Evolutionary conservation across 1,284 basidiomycete genomes (phyloP).

Genomic region (Cutaneotrichosporon mucoides): DNA sequence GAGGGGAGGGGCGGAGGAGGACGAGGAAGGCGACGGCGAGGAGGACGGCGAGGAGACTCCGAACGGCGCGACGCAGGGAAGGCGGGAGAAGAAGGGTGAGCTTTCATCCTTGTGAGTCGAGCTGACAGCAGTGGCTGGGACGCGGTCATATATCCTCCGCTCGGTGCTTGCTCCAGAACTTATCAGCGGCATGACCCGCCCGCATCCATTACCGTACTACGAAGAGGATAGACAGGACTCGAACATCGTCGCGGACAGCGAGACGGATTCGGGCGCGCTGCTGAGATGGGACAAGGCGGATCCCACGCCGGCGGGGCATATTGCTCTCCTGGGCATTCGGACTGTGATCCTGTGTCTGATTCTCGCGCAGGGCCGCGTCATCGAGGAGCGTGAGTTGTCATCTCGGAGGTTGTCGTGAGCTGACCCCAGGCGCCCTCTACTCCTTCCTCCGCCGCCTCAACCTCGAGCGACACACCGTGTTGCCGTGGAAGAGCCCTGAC

Average conservation of each 20-base stretch:
- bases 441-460: slow-evolving; percentile 33
- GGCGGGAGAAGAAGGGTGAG: slow-evolving; percentile 25
- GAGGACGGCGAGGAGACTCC: slow-evolving; percentile 25
- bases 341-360: slow-evolving; percentile 46
- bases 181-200: slow-evolving; percentile 27
- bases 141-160: slow-evolving; percentile 37
- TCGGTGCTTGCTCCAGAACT: slow-evolving; percentile 33
- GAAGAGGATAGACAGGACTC: slow-evolving; percentile 11
- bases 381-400: slow-evolving; percentile 36
- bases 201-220: slow-evolving; percentile 25
- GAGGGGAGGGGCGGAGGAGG: slow-evolving; percentile 16
- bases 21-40: slow-evolving; percentile 22
- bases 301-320: slow-evolving; percentile 29
- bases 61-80: slow-evolving; percentile 18
- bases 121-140: slow-evolving; percentile 15
- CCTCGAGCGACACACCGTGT: slow-evolving; percentile 37
- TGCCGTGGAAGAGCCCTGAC: slow-evolving; percentile 36
- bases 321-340: slow-evolving; percentile 42
- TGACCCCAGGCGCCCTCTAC: slow-evolving; percentile 30
- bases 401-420: background rate
- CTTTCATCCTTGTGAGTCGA: background rate
- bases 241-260: slow-evolving; percentile 8
- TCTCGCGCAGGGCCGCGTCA: slow-evolving; percentile 32
- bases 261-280: slow-evolving; percentile 41
- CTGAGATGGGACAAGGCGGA: slow-evolving; percentile 45